Conservation (phyloP, 2,329 filamentous ascomycete species). For the Talaromyces sp. region DNA sequence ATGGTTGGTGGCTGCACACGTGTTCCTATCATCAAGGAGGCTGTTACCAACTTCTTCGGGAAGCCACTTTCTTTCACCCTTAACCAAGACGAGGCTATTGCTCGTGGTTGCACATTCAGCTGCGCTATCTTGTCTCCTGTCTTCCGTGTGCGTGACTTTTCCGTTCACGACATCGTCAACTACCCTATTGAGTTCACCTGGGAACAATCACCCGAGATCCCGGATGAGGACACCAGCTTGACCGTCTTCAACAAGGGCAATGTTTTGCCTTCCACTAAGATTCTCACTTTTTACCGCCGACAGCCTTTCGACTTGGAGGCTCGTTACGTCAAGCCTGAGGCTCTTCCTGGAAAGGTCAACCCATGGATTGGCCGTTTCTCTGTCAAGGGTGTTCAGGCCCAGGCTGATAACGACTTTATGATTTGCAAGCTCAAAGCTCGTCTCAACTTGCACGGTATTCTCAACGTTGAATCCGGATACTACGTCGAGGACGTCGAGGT, state of each 20-base stretch:
- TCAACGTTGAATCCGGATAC: constrained; percentile 96
- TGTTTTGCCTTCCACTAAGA: constrained; percentile 96
- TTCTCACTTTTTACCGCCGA: constrained; percentile 98
- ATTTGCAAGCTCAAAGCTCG: constrained; percentile 99
- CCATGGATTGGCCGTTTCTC: constrained; percentile 98
- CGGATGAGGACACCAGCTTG: constrained; percentile 94
- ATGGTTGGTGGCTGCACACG: constrained; percentile 92
- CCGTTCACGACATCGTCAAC: constrained; percentile 93
- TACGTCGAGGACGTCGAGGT: constrained; percentile 97
- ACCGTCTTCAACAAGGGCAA: constrained; percentile 98
- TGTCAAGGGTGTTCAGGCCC: constrained; percentile 93
- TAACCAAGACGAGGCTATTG: constrained; percentile 96
- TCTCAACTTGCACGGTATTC: constrained; percentile 90
- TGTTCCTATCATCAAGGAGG: constrained; percentile 87
- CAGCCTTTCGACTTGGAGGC: constrained; percentile 96
- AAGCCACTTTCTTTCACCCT: constrained; percentile 92
- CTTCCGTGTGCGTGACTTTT: constrained; percentile 97
- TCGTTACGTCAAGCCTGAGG: constrained; percentile 81
- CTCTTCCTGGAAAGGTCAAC: constrained; percentile 81
- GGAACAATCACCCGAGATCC: constrained; percentile 98
- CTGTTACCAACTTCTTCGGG: constrained; percentile 84
- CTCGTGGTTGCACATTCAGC: constrained; percentile 92
- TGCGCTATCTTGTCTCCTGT: constrained; percentile 96
- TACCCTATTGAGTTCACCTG: constrained; percentile 98
- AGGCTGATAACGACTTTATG: constrained; percentile 96